A percentile compares a stretch with the other conserved stretches of the same genome.
Evolutionary conservation across 148 eudicot genomes (phyloP).

Genomic region (Rhododendron griersonianum): DNA sequence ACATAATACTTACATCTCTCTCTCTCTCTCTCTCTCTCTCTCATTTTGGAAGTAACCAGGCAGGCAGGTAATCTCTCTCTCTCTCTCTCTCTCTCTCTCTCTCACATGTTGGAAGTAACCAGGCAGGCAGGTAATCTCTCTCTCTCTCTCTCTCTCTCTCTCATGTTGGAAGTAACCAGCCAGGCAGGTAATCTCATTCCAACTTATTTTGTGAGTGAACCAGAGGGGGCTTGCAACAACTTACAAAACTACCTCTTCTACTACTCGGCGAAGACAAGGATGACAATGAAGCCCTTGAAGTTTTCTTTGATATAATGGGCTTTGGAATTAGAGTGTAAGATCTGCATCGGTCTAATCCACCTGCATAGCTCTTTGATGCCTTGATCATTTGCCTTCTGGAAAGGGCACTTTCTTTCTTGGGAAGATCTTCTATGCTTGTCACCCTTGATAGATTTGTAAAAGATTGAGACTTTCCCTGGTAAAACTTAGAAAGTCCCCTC

Average conservation of each 20-base stretch:
- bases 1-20: background rate
- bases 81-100: background rate
- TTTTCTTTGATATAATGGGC: slow-evolving; percentile 54
- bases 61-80: background rate
- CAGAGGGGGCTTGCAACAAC: slow-evolving; percentile 34
- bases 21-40: background rate
- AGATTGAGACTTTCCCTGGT: slow-evolving; percentile 81
- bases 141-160: background rate
- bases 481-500: slow-evolving; percentile 76
- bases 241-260: slow-evolving; percentile 31
- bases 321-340: slow-evolving; percentile 47
- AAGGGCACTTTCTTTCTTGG: slow-evolving; percentile 43
- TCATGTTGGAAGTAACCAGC: background rate
- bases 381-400: slow-evolving; percentile 51
- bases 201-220: slow-evolving; percentile 19
- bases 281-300: slow-evolving; percentile 30
- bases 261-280: slow-evolving; percentile 34
- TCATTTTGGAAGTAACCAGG: background rate
- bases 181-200: background rate
- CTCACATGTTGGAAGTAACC: background rate
- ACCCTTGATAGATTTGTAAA: slow-evolving; percentile 71
- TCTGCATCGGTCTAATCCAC: slow-evolving; percentile 45
- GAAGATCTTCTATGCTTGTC: slow-evolving; percentile 69
- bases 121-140: background rate
- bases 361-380: slow-evolving; percentile 56